Base-by-base conservation (phyloP, 345 rosid species). In the Leavenworthia alabamica region DNA sequence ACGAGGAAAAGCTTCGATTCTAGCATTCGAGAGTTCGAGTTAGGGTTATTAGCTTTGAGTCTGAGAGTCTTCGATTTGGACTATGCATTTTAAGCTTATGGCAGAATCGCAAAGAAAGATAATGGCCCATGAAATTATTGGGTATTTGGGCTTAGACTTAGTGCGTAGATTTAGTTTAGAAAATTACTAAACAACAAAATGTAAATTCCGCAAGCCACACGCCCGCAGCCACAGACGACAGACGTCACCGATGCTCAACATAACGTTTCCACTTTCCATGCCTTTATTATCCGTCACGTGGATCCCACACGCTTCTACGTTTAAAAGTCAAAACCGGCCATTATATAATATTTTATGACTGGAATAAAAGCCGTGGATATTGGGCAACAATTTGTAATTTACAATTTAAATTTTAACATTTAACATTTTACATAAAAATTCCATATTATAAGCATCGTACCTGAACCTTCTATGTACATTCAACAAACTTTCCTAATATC, bases 261-360 rank as follows among this genome's bases (percentile, higher is more conserved):
- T 16, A 14, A 12, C 49, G 31, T 65, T 55, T 45, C n/a, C n/a
- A n/a, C n/a, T n/a, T n/a, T n/a, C 39, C 71, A 46, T 46, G 63
- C 63, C 53, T 64, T 42, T 31, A 6, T 17, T 43, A 9, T 29
- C 58, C 36, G 6, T 15, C 62, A 15, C 28, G 22, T 56, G 28
- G 39, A n/a, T 48, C 33, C 56, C 53, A 64, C 53, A 39, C 39
- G 29, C 37, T 16, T 6, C 28, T 48, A n/a, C n/a, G n/a, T n/a
- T n/a, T n/a, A 48, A 11, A 44, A 41, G 42, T 53, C 53, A 42
- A 41, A 41, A 53, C 52, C 31, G 36, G n/a, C 63, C 19, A 1
- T 2, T n/a, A 54, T 17, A 2, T 17, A 8, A 10, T 13, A 5
- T 45, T 10, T n/a, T n/a, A n/a, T 22, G 15, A 46, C 11, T 41